These are phyloP conservation scores for Eucalyptus cloeziana DNA, from an alignment of 345 rosid species.

Conservation along the genomic window DNA sequence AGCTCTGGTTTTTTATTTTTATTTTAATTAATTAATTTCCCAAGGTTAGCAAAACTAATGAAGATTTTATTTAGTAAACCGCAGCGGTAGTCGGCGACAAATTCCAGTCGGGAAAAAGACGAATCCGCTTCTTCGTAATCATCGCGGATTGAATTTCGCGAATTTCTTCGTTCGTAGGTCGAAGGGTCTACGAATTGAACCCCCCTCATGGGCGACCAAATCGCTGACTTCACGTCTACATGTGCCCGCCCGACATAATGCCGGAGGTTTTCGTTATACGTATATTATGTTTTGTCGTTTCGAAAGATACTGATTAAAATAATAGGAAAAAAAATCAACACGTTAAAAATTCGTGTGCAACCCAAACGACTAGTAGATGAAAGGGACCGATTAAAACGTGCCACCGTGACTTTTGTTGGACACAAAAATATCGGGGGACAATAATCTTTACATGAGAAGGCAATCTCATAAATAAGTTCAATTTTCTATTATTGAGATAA, in stretches of 20 bases:
- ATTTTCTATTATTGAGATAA: rapidly evolving
- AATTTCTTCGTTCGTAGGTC: neutral
- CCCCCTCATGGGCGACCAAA: neutral
- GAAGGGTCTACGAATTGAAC: neutral
- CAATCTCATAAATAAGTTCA: neutral
- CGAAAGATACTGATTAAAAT: neutral
- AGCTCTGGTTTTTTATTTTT: neutral
- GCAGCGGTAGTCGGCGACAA: neutral
- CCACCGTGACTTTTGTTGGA: neutral
- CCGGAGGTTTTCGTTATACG: neutral
- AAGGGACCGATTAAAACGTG: neutral
- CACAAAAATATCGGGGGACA: neutral
- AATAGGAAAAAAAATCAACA: neutral
- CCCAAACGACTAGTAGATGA: neutral
- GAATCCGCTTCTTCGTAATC: neutral
- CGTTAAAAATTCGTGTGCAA: neutral
- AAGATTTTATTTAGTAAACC: neutral
- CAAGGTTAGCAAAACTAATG: neutral
- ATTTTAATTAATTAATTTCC: neutral
- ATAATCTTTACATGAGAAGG: neutral
- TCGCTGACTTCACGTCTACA: neutral
- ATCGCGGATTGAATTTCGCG: neutral
- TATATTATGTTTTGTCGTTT: neutral
- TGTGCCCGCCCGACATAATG: neutral
- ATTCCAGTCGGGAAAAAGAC: neutral